Evolutionary conservation across 2,329 filamentous ascomycete species (phyloP).

Genomic region (Helotiales sp.): DNA sequence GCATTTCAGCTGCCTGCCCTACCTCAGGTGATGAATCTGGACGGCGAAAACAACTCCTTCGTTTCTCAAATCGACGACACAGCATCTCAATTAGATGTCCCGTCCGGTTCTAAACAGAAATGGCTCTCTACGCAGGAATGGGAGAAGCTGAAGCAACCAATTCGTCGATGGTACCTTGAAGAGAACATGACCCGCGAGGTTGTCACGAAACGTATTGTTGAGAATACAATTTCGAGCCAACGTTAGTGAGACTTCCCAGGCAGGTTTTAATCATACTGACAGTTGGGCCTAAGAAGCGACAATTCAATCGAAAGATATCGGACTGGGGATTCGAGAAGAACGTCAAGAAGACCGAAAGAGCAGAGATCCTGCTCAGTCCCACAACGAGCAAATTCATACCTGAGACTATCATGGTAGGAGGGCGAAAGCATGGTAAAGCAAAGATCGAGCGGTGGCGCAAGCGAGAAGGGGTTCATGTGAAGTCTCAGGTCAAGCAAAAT

Average conservation of each 20-base stretch:
- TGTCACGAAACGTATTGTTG: neutral
- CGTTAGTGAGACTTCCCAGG: neutral
- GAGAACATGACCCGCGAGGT: conserved; percentile 6
- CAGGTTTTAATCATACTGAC: neutral
- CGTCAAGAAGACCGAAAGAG: neutral
- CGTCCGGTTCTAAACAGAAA: neutral
- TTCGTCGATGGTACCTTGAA: conserved; percentile 7
- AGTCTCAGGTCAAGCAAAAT: neutral
- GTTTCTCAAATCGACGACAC: neutral
- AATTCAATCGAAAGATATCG: conserved; percentile 4
- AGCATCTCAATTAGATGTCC: neutral
- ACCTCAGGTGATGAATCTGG: neutral
- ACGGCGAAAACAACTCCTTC: neutral
- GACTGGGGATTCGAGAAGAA: conserved; percentile 13
- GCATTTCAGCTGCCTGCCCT: neutral
- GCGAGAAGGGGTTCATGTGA: neutral
- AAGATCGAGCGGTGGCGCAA: neutral
- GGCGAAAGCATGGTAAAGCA: neutral
- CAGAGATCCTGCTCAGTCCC: neutral
- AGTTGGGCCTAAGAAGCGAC: neutral
- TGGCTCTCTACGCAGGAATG: conserved; percentile 3
- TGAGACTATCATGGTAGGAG: neutral
- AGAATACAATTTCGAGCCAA: conserved; percentile 5
- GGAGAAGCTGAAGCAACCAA: neutral
- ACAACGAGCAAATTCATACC: too few relatives aligned